phyloP scores from a whole-genome alignment of 2,329 filamentous ascomycete genomes.

The Helicocarpus griseus region DNA sequence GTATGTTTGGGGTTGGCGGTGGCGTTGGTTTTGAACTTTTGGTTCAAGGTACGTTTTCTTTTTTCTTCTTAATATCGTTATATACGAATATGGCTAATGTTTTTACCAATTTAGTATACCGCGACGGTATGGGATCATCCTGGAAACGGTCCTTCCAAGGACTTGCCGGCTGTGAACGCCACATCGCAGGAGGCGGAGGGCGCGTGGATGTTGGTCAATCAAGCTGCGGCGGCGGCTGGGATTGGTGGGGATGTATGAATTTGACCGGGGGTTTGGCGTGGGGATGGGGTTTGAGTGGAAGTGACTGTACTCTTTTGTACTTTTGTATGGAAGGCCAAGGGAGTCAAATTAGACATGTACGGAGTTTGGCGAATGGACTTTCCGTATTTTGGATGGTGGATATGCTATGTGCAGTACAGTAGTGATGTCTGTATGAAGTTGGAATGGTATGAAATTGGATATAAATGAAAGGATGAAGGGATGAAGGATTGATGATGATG shows the following conservation, averaged over 20 bases:
- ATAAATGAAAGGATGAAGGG: neutral
- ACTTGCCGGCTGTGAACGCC: neutral
- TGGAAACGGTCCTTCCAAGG: neutral
- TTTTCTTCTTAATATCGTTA: neutral
- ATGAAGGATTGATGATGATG: neutral
- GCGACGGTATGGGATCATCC: slow-evolving; percentile 13
- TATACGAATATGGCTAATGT: slow-evolving; percentile 10
- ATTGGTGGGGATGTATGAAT: neutral
- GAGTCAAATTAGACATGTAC: too few species aligned
- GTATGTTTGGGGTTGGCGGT: slow-evolving; percentile 69
- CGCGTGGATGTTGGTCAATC: slow-evolving; percentile 14
- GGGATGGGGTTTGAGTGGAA: too few species aligned
- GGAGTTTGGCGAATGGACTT: too few species aligned
- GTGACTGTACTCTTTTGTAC: too few species aligned
- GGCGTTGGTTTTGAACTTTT: slow-evolving; percentile 78
- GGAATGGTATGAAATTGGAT: neutral
- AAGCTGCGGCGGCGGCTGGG: slow-evolving; percentile 14
- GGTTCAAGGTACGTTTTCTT: slow-evolving; percentile 53
- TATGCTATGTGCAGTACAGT: neutral
- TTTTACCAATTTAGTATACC: slow-evolving; percentile 20
- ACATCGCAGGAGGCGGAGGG: neutral
- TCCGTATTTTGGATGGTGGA: too few species aligned
- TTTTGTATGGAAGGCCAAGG: too few species aligned
- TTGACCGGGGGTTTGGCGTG: neutral
- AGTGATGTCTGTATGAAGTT: neutral